A percentile compares a stretch with the other conserved stretches of the same genome.
These are phyloP conservation scores for Trichophaea hybrida DNA, from an alignment of 2,329 filamentous ascomycete genomes.

Conservation along the genomic window DNA sequence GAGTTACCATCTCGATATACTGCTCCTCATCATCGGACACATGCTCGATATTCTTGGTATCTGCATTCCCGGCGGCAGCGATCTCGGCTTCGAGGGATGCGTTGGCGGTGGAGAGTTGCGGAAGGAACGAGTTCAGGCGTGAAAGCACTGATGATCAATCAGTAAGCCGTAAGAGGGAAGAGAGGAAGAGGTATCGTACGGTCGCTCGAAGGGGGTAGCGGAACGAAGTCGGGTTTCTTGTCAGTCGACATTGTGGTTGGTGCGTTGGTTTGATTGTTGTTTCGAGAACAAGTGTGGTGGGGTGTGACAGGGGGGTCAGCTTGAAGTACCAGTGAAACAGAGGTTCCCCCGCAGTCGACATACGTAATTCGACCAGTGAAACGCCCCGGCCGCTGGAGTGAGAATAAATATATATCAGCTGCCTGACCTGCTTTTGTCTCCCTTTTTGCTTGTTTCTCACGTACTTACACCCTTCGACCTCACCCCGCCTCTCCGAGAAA, in stretches of 20 bases:
- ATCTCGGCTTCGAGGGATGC: constrained; percentile 33
- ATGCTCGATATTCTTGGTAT: background rate
- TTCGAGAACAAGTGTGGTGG: background rate
- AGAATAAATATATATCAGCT: background rate
- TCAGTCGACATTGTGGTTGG: background rate
- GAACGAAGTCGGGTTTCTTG: background rate
- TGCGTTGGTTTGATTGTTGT: background rate
- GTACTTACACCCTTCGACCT: background rate
- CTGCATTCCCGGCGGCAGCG: constrained; percentile 22
- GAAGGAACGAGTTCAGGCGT: constrained; percentile 34
- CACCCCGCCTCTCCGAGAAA: no score
- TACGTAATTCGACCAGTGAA: background rate
- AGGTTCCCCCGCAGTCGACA: background rate
- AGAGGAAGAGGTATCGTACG: background rate
- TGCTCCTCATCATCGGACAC: constrained; percentile 25
- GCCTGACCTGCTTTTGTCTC: background rate
- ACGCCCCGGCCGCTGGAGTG: background rate
- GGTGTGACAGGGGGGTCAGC: background rate
- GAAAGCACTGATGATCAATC: constrained; percentile 17
- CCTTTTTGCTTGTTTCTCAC: background rate
- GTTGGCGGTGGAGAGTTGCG: constrained; percentile 34
- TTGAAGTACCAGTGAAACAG: background rate
- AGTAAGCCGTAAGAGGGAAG: background rate
- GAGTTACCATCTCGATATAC: constrained; percentile 17
- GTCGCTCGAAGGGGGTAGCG: background rate